A percentile compares a stretch with the other conserved stretches of the same genome.
phyloP scores from a whole-genome alignment of 768 basidiomycete genomes.

The Solioccasus polychromus region DNA sequence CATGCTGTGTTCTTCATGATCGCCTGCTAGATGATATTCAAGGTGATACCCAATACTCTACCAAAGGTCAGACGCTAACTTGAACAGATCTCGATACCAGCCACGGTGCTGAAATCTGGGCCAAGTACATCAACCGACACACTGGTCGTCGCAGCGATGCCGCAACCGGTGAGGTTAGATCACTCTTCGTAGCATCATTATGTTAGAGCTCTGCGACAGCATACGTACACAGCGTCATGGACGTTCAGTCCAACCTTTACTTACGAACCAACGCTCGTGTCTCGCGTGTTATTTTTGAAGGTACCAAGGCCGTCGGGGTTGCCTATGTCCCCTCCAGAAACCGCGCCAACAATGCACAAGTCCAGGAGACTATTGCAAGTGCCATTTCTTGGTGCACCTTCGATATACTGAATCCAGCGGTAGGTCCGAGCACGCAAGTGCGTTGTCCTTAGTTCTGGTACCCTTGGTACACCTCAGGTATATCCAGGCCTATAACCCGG shows the following conservation, averaged over 20 bases:
- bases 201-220: constrained; percentile 32
- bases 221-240: constrained; percentile 71
- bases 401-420: neutral
- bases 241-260: constrained; percentile 63
- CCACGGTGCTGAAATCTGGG: constrained; percentile 70
- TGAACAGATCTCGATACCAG: constrained; percentile 50
- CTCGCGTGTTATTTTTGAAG: constrained; percentile 69
- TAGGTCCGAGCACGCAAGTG: constrained; percentile 57
- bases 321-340: constrained; percentile 66
- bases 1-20: neutral
- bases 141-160: constrained; percentile 72
- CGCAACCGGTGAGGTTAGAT: constrained; percentile 48
- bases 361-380: constrained; percentile 55
- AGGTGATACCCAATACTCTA: constrained; percentile 28
- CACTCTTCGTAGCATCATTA: neutral
- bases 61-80: neutral
- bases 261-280: constrained; percentile 66
- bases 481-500: neutral
- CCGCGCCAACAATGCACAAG: constrained; percentile 47
- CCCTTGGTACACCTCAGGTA: constrained; percentile 62
- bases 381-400: neutral
- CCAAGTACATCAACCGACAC: constrained; percentile 73
- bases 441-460: constrained; percentile 64
- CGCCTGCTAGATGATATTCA: constrained; percentile 56
- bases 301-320: constrained; percentile 67